Evolutionary conservation across 768 basidiomycete genomes (phyloP).

Genomic region (Boletus huronensis): DNA sequence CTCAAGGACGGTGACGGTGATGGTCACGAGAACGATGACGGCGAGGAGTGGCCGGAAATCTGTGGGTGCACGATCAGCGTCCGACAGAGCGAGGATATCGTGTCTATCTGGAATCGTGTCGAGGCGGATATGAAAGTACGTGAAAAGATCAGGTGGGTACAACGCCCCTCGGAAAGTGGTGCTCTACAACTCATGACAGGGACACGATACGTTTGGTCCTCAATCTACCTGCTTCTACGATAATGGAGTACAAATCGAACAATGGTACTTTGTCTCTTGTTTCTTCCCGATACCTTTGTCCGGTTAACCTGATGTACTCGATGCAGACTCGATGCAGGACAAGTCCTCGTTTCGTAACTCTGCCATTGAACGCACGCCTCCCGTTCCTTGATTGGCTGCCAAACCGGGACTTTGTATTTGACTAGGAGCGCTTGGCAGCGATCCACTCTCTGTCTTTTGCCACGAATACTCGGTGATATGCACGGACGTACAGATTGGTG

Average conservation of each 20-base stretch:
- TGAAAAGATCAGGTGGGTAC: constrained; percentile 75
- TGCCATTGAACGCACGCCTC: constrained; percentile 45
- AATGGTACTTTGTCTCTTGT: constrained; percentile 48
- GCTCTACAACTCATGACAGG: constrained; percentile 38
- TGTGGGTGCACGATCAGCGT: constrained; percentile 96
- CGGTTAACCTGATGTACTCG: not conserved
- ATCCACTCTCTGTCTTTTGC: not conserved
- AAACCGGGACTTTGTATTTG: not conserved
- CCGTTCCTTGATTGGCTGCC: constrained; percentile 13
- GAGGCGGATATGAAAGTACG: constrained; percentile 73
- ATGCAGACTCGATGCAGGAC: constrained; percentile 81
- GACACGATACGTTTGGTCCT: constrained; percentile 78
- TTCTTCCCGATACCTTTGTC: not conserved
- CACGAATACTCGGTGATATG: constrained; percentile 2
- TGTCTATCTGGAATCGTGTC: constrained; percentile 87
- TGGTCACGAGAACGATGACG: constrained; percentile 34
- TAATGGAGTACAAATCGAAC: constrained; percentile 95
- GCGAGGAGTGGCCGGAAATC: constrained; percentile 69
- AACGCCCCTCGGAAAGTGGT: not conserved
- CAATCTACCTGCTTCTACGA: constrained; percentile 68
- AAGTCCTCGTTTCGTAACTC: constrained; percentile 80
- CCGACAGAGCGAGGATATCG: constrained; percentile 88
- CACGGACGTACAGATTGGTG: not conserved
- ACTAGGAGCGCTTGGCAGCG: not conserved
- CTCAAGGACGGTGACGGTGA: constrained; percentile 34